Base-by-base conservation (phyloP, 805 yeast genomes). In the Saturnispora sekii region DNA sequence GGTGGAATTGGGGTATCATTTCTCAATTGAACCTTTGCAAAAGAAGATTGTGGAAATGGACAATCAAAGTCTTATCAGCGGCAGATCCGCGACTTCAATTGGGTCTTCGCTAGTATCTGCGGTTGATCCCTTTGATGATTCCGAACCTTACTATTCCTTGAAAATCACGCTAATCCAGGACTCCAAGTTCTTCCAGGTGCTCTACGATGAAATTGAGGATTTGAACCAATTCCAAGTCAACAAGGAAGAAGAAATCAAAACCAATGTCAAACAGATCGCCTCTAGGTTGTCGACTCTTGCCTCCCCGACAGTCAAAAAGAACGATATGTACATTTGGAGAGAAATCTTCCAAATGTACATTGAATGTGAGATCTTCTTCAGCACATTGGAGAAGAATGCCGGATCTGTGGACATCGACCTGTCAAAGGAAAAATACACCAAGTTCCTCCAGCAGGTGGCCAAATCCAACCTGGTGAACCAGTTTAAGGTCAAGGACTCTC, bases 261-360 rank as follows among this genome's bases (percentile, higher is more conserved):
- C 42, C 1, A 65, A 69, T 33, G 76, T 79, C 15, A 67, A 69
- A 38, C 49, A 50, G 1, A 60, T 79, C 10, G 68, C 75, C 3
- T 52, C 59, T 11, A 50, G 58, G 5, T 63, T 78, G 3, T 61
- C 69, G 2, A 55, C 61, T 6, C 59, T 68, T 14, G 57, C 73
- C 0, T 54, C 63, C 11, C 76, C 80, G 0, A 61, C 63, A 32
- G 58, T 58, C 37, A 69, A 66, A 44, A 67, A 64, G 33, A 62
- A 70, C 1, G 90, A 83, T 55, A 63, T 82, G 61, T 79, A 78
- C 53, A 66, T 68, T 8, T 84, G 90, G 90, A 65, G 90, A 47
- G 77, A 79, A 53, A 68, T 83, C 9, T 82, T 83, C 62, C 74
- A 70, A 53, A 59, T 73, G 16, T 83, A 81, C 52, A 68, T 81